Evolutionary conservation across 306 rosid genomes (phyloP).

Genomic region (Nissolia schottii): DNA sequence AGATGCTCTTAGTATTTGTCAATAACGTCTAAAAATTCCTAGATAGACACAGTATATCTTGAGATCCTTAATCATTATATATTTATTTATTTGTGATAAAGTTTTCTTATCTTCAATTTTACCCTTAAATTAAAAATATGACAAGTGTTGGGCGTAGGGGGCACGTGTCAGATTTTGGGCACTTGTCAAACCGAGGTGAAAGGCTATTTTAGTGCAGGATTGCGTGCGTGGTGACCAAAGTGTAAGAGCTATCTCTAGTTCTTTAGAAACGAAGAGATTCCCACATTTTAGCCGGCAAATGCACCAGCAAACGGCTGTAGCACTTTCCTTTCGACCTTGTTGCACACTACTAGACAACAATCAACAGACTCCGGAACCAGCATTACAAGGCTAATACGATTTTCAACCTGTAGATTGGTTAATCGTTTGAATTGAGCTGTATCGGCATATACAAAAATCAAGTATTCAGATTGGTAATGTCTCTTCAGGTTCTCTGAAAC

Average conservation of each 20-base stretch:
- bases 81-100: too few species aligned
- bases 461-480: background rate
- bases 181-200: conserved; percentile 8
- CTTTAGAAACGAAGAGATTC: background rate
- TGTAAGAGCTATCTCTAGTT: background rate
- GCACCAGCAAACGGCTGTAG: background rate
- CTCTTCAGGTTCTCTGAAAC: background rate
- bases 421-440: background rate
- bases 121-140: background rate
- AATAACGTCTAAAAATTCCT: background rate
- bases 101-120: too few species aligned
- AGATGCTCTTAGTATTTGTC: conserved; percentile 10
- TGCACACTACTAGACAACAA: background rate
- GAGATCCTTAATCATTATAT: too few species aligned
- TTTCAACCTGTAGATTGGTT: background rate
- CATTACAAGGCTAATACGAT: background rate
- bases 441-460: too few species aligned
- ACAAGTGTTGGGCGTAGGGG: background rate
- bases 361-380: background rate
- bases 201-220: background rate
- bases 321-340: background rate
- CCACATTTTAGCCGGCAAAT: background rate
- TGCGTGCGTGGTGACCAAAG: background rate
- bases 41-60: too few species aligned
- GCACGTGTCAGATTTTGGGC: conserved; percentile 22